Percentiles rank a stretch among this genome's conserved stretches.
Evolutionary conservation across 169 alveolate species (phyloP).

Genomic region (Eimeria sp.): DNA sequence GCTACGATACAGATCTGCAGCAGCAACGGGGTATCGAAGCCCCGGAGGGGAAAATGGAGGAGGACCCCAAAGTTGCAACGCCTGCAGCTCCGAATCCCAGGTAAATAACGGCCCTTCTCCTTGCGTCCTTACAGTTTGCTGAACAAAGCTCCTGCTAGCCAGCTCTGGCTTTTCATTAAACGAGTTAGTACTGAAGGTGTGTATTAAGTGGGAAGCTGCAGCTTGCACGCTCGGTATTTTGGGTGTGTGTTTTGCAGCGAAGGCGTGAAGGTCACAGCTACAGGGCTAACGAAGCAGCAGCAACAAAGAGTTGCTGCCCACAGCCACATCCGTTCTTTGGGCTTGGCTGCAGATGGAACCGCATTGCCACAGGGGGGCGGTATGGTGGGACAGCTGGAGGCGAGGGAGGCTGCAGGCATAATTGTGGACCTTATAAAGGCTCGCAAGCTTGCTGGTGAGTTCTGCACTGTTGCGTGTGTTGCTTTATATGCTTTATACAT

Average conservation of each 20-base stretch:
- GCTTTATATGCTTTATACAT: too few relatives aligned
- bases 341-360: conserved; percentile 97
- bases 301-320: conserved; percentile 97
- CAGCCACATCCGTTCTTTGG: conserved; percentile 99
- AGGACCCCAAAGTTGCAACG: conserved; percentile 10
- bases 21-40: conserved; percentile 16
- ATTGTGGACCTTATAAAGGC: conserved; percentile 98
- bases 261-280: conserved; percentile 25
- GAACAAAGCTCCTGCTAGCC: neutral
- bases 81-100: neutral
- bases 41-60: conserved; percentile 42
- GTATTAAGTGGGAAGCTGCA: neutral
- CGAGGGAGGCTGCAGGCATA: conserved; percentile 99
- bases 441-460: conserved; percentile 96
- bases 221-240: neutral
- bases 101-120: neutral
- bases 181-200: neutral
- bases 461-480: neutral
- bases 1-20: neutral
- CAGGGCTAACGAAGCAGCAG: conserved; percentile 55
- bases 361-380: conserved; percentile 94
- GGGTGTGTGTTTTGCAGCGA: conserved; percentile 31
- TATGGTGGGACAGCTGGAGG: conserved; percentile 99
- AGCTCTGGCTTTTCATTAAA: neutral
- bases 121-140: neutral